Base-by-base conservation (phyloP, 441 rosid genomes). In the Gossypium schwendimanii region DNA sequence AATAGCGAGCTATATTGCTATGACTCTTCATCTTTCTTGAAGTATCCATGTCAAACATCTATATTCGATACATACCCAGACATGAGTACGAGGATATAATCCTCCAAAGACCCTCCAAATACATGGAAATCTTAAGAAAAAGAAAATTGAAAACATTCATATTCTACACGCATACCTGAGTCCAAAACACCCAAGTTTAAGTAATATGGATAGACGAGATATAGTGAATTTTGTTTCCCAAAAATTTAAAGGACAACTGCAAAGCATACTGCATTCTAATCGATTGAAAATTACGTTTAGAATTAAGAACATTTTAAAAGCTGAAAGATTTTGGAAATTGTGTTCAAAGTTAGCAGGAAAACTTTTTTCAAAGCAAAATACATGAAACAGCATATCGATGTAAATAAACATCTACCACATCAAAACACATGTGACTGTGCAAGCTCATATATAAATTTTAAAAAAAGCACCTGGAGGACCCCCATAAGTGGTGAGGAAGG, bases 401-500 rank as follows among this genome's bases (percentile, higher is more conserved):
- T 1, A 10, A 67, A 31, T 10, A 14, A 52, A 61, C 58, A 61
- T 67, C 1, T n/a, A 49, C 2, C 63, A 69, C 15, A 36, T 2
- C 17, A 45, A 71, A 54, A 44, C n/a, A 54, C 44, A 31, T 31
- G 9, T 17, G 54, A 7, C 23, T 6, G 50, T 20, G 59, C 54
- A 71, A 45, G 65, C 3, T 31, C 33, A 44, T 54, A 28, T 31
- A 31, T 31, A 5, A 4, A 31, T 31, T 2, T 31, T 31, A 0
- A 44, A 68, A 4, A 8, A 23, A 70, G 58, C 50, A 88, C 89
- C 89, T 87, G 88, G 74, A 89, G 77, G 55, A 81, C 82, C 28
- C 94, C 92, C 70, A 82, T 87, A 59, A 89, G 88, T 23, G 94
- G 92, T 2, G 94, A 87, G 72, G 94, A 87, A 73, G 94, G 94